Percentiles rank a stretch among this genome's conserved stretches.
Conservation (phyloP, 768 basidiomycete genomes). For the Chlorophyllum brunneum region DNA sequence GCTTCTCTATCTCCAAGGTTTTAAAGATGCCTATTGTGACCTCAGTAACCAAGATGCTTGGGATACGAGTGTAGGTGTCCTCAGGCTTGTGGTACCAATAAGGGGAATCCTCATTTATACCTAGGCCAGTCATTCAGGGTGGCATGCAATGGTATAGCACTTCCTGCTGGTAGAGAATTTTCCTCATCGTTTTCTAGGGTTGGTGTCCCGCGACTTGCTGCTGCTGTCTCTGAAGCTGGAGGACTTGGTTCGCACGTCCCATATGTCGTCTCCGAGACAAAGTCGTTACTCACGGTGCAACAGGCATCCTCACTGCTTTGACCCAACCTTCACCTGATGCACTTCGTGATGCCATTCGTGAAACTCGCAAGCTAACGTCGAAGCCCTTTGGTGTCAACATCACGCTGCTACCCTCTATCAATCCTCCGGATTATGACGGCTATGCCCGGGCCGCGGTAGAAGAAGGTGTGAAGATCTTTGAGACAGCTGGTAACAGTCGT, state of each 20-base stretch:
- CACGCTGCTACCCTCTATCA: conserved; percentile 84
- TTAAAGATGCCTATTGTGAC: conserved; percentile 42
- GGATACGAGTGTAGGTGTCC: conserved; percentile 57
- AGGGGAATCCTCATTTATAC: neutral
- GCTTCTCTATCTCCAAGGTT: neutral
- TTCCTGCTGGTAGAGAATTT: neutral
- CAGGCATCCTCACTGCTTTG: conserved; percentile 81
- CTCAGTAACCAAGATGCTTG: conserved; percentile 58
- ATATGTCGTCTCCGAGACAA: neutral
- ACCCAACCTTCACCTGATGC: conserved; percentile 86
- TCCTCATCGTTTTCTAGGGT: conserved; percentile 53
- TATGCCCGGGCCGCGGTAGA: conserved; percentile 80
- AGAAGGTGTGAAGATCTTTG: conserved; percentile 85
- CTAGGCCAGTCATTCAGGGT: conserved; percentile 78
- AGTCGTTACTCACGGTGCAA: neutral
- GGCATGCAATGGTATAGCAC: conserved; percentile 81
- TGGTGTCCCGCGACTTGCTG: conserved; percentile 67
- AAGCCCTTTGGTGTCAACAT: conserved; percentile 86
- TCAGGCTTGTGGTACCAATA: neutral
- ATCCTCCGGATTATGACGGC: conserved; percentile 86
- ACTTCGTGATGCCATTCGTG: conserved; percentile 72
- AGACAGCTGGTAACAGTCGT: conserved; percentile 94
- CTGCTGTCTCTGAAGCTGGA: conserved; percentile 80
- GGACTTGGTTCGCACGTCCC: conserved; percentile 61
- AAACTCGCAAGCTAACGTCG: conserved; percentile 64